Evolutionary conservation across 257 asterid genomes (phyloP), one percentile per base, ranked within the genome.

Genomic region (Solanum peruvianum): DNA sequence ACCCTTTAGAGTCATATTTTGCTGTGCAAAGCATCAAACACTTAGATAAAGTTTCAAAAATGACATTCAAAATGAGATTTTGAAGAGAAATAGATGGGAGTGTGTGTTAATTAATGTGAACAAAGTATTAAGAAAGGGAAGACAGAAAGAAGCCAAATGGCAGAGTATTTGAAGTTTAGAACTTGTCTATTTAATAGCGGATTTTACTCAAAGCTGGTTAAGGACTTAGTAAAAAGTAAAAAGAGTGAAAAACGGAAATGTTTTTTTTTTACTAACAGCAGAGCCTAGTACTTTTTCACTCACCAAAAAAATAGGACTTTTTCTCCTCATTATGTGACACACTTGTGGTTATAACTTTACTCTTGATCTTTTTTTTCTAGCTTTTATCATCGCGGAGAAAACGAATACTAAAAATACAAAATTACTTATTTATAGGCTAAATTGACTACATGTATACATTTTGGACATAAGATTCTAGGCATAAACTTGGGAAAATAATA

Each of bases 1-100:
- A 87, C 97, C 97, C 93, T 96, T 96, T 3, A 95, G 90, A 87
- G 97, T 96, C 99, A 96, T 95, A 23, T 56, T 42, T 75, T 11
- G 35, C 75, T 47, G 85, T 89, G 86, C 86, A 78, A 82, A 56
- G 20, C 52, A 66, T 52, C 82, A 87, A 86, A 25, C 33, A 42
- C 27, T 52, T 49, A 45, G n/a, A 82, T 87, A 52, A 21, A 27
- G 18, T 56, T 83, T 81, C 60, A 35, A 69, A 7, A 87, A 80
- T 67, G 66, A 82, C 42, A 87, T 60, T 23, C 3, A 49, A 18
- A 42, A 16, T 8, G 75, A 39, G 84, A 52, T 49, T 35, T 82
- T 25, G 14, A 62, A 58, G 33, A 27, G 71, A 56, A 15, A 41
- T 23, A 21, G 27, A 45, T 27, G 37, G 41, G 7, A 77, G 62